Base-by-base conservation (phyloP, 306 rosid genomes). In the Cicer judaicum region DNA sequence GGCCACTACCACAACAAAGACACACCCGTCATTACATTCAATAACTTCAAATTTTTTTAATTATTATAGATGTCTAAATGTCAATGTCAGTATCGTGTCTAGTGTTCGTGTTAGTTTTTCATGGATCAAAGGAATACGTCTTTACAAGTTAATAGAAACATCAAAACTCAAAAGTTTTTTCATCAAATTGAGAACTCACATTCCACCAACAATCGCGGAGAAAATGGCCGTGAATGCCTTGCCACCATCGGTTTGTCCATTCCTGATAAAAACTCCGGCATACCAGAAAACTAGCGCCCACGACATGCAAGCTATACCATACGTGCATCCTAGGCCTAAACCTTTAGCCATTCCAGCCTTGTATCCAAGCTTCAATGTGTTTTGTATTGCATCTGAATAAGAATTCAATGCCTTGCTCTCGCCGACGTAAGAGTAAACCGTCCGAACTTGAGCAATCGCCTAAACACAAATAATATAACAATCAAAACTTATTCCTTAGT, bases 281-380 rank as follows among this genome's bases (percentile, higher is more conserved):
- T 95, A 95, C 99, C 99, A 95, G 67, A 92, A 95, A 59, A 92
- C 99, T 4, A 95, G 90, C 8, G 99, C 99, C 99, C 99, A 95
- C 0, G 99, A 95, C 99, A 95, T 95, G 76, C 99, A 95, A 18
- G 99, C 99, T 54, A 95, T 95, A 6, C 98, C 99, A 80, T 95
- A 95, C n/a, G 99, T 95, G 84, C 99, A 95, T 68, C 99, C 99
- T 10, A 95, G 74, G 36, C 99, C 99, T 70, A 95, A 83, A 52
- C 99, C 99, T 55, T 95, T 95, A 13, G 99, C 99, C 97, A 95
- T 95, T 61, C 99, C 98, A 0, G 99, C 99, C 78, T 95, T 95
- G 84, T 95, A 95, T 42, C 99, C 98, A 47, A 95, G 96, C 80
- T 95, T 91, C 81, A 95, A 76, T 0, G 99, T 95, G 84, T 86